Base-by-base conservation (phyloP, 345 rosid genomes). In the Gossypium turneri region DNA sequence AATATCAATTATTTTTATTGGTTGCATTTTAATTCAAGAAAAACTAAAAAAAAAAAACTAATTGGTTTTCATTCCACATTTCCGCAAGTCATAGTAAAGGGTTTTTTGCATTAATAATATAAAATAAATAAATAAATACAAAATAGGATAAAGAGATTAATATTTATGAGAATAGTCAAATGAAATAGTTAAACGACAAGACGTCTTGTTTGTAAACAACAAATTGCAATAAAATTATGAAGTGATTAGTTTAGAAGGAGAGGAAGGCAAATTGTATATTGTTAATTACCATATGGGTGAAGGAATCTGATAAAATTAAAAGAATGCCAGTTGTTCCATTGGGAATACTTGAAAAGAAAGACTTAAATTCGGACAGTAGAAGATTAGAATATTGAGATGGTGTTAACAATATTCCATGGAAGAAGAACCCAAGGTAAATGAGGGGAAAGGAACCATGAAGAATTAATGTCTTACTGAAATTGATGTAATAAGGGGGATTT, bases 381-480 rank as follows among this genome's bases (percentile, higher is more conserved):
- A 69, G 24, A 69, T 17, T 34, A 72, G 64, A 80, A 75, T 68
- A 78, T 48, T 3, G 15, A 9, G 11, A 27, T 50, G 50, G 71
- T 22, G 51, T 20, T 61, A 27, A 66, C 20, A 38, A 74, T 65
- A 76, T 72, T 78, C 83, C 75, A 12, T 48, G 34, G 80, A 70
- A 76, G 59, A 57, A 74, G 67, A 73, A 73, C 74, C 77, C 83
- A 60, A 67, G 72, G 79, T 0, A 44, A 38, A 70, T 66, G 47
- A 60, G 77, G 74, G 78, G 1, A 55, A 71, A 10, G 34, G 11
- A 76, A 76, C 74, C 80, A 57, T 51, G 27, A 29, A 65, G 75
- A 80, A 79, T 67, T 45, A 73, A 78, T 81, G 87, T 82, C 87
- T 66, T 78, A 55, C 70, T 60, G 81, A 78, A 69, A 69, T 16